Evolutionary conservation across 2,329 filamentous ascomycete species (phyloP), one percentile per base, ranked within the genome.

Genomic region (Beauveria pseudobassiana): DNA sequence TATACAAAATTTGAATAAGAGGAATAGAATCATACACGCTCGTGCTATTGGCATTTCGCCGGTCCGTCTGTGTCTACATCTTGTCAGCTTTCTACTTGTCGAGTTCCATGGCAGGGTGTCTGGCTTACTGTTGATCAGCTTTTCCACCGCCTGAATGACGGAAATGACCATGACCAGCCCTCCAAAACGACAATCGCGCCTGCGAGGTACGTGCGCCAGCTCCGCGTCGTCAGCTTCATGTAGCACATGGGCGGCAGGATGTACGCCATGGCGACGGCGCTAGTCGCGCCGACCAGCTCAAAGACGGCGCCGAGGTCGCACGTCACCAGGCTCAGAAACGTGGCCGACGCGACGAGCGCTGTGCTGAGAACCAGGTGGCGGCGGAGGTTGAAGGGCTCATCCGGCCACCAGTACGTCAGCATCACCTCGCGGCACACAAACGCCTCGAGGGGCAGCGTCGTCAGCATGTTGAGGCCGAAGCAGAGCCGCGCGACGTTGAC

Each of bases 381-480:
- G 65, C 87, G 87, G 68, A 91, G 85, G 72, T 92, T 87, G 77
- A 93, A 96, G 0, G 89, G 88, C 67, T 79, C 91, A 63, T 79
- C 80, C 0, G 83, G 84, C 69, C 82, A 87, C 71, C 81, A 87
- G 75, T 96, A 97, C 65, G 91, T 92, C 67, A 91, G 84, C 90
- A 97, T 96, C 65, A 97, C 93, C 75, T 97, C 95, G 70, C 95
- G 86, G 75, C 95, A 99, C 60, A 99, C 95, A 74, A 99, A 99
- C 18, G 92, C 93, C 79, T 99, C 95, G 63, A 99, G 87, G 0
- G 95, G 95, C 42, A 99, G 80, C 1, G 95, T 98, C 16, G 95
- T 97, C 69, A 99, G 86, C 95, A 99, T 99, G 80, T 99, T 99
- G 67, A 99, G 83, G 2, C 95, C 95, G 72, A 99, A 98, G 76